phyloP scores from a whole-genome alignment of 208 protist species.

The Leptomonas seymouri region DNA sequence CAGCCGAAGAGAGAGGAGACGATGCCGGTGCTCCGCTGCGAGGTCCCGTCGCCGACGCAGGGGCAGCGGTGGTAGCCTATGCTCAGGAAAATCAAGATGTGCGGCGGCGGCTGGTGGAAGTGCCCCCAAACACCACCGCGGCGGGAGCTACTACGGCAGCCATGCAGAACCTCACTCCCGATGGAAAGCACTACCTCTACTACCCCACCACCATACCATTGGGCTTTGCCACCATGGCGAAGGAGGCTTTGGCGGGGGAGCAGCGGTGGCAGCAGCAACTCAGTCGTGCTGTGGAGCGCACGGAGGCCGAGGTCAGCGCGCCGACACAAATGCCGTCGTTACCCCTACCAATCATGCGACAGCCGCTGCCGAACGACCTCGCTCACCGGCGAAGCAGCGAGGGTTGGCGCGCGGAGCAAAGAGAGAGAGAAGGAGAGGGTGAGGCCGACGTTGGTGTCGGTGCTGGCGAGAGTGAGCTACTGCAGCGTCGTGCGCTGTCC shows the following conservation, averaged over 20 bases:
- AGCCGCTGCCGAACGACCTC: not conserved
- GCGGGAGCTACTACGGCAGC: too few relatives aligned
- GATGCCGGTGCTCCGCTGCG: too few relatives aligned
- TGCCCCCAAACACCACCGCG: not conserved
- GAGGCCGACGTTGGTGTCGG: not conserved
- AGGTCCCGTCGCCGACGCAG: too few relatives aligned
- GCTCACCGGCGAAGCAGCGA: not conserved
- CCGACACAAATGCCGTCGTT: too few relatives aligned
- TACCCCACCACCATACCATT: constrained; percentile 47
- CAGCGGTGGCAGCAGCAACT: constrained; percentile 16
- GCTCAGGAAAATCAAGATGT: constrained; percentile 35
- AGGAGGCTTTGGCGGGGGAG: constrained; percentile 14
- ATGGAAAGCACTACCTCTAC: constrained; percentile 10
- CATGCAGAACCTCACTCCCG: constrained; percentile 2
- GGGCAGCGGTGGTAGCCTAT: constrained; percentile 16
- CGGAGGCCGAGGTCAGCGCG: not conserved
- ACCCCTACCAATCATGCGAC: not conserved
- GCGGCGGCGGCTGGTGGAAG: constrained; percentile 25
- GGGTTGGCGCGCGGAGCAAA: constrained; percentile 4
- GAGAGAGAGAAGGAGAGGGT: not conserved
- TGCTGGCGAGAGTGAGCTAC: not conserved
- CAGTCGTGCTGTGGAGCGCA: not conserved
- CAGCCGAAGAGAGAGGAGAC: not conserved
- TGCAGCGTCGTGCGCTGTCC: constrained; percentile 15
- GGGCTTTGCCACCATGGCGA: constrained; percentile 35